phyloP scores from a whole-genome alignment of 345 rosid genomes.

The Rhizophora mangle region DNA sequence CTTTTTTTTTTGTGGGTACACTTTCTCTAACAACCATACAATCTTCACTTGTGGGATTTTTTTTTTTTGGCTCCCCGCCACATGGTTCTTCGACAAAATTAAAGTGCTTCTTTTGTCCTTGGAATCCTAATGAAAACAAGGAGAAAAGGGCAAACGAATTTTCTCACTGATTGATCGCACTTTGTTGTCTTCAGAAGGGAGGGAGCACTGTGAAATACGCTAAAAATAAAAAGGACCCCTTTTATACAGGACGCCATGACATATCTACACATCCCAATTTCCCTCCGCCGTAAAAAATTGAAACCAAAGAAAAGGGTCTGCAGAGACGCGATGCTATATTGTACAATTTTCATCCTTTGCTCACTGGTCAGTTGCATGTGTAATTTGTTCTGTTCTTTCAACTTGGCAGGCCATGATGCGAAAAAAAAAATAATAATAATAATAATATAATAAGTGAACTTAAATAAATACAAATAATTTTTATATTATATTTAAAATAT shows the following conservation, averaged over 20 bases:
- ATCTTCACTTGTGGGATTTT: too few relatives aligned
- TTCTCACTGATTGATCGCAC: slow-evolving; percentile 18
- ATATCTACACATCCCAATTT: not conserved
- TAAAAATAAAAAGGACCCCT: not conserved
- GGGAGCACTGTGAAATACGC: slow-evolving; percentile 8
- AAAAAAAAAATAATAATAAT: too few relatives aligned
- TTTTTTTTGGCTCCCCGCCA: too few relatives aligned
- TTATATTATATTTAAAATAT: too few relatives aligned
- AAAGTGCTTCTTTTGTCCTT: too few relatives aligned
- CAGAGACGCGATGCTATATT: not conserved
- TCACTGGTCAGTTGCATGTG: not conserved
- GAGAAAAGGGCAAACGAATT: slow-evolving; percentile 10
- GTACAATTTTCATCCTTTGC: not conserved
- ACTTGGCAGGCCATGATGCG: not conserved
- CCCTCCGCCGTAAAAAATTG: slow-evolving; percentile 1
- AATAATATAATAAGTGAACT: too few relatives aligned
- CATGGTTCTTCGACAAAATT: too few relatives aligned
- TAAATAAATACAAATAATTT: too few relatives aligned
- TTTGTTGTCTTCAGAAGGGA: not conserved
- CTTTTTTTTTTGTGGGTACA: too few relatives aligned
- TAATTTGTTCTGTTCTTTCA: slow-evolving; percentile 6
- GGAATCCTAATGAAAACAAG: too few relatives aligned
- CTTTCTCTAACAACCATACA: too few relatives aligned
- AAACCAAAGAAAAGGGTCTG: not conserved
- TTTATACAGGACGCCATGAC: not conserved